Base-by-base conservation (phyloP, 495 filamentous ascomycete species). In the Lepidopterella palustris region DNA sequence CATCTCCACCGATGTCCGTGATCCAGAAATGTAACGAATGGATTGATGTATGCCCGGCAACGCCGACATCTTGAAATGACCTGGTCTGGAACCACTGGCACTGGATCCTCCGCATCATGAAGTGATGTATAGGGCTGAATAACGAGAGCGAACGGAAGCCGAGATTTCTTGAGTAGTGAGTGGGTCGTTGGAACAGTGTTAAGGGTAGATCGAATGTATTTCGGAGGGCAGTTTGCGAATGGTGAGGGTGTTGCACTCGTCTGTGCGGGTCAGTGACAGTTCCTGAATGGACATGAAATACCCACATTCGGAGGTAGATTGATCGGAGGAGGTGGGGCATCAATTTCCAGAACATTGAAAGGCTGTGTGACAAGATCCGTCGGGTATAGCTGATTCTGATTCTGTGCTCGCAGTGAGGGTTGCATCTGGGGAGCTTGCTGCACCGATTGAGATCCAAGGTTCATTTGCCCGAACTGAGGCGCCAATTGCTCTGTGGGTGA, bases 1-100 rank as follows among this genome's bases (percentile, higher is more conserved):
- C 93, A 98, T 57, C 92, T 85, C 93, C 93, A 97, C 68, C 93
- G 83, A 76, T 98, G 93, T 20, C 92, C 92, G 72, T 97, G 90
- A 60, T 98, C 93, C 42, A 98, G 76, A 79, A 98, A 98, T 53
- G 87, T 89, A 45, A 92, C 93, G 58, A 92, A 98, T 21, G 93
- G 91, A 72, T 97, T 97, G 77, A 97, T 97, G 69, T 97, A 97
- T 45, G 92, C 92, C 59, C 92, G 82, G 73, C 93, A 98, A 68
- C 93, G 85, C 71, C 93, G 81, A 76, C 93, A 98, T 68, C 93
- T 84, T 35, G 92, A 92, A 68, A 98, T 98, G 57, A 98, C 90
- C 73, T 97, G 95, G 72, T 98, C 93, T 45, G 92, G 87, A 26
- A 96, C 89, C 47, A 98, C 83, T 5, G 95, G 93, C 5, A 98